phyloP scores from a whole-genome alignment of 164 flowering plant genomes.

The Tetrastigma voinierianum region DNA sequence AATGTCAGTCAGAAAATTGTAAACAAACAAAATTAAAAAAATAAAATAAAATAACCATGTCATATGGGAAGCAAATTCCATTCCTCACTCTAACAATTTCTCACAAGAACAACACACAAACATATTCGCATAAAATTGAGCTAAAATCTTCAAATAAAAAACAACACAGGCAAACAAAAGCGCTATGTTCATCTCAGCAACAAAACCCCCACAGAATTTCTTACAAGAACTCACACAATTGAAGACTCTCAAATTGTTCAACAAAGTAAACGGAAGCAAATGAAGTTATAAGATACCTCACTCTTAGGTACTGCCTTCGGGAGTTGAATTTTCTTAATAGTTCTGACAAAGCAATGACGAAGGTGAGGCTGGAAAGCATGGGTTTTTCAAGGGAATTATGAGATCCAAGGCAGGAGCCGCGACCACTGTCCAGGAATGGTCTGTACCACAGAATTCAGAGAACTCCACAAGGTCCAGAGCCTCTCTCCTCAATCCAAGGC shows the following conservation, averaged over 20 bases:
- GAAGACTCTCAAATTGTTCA: not conserved
- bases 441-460: conserved; percentile 84
- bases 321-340: conserved; percentile 68
- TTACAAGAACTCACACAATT: no score
- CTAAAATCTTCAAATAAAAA: no score
- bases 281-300: no score
- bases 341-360: conserved; percentile 75
- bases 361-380: conserved; percentile 67
- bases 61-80: no score
- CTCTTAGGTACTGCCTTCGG: conserved; percentile 56
- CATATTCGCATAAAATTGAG: no score
- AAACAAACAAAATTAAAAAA: no score
- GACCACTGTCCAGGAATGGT: conserved; percentile 86
- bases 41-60: no score
- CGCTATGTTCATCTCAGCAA: no score
- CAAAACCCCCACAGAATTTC: not conserved
- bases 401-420: conserved; percentile 80
- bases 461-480: conserved; percentile 91
- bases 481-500: conserved; percentile 94
- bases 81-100: no score
- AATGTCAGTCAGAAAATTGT: no score
- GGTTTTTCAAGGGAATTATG: conserved; percentile 73
- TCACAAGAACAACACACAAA: no score
- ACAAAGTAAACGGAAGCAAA: not conserved
- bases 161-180: no score